These are phyloP conservation scores for Raffaelea deltoideospora DNA, from an alignment of 2,329 filamentous ascomycete genomes.

Conservation along the genomic window DNA sequence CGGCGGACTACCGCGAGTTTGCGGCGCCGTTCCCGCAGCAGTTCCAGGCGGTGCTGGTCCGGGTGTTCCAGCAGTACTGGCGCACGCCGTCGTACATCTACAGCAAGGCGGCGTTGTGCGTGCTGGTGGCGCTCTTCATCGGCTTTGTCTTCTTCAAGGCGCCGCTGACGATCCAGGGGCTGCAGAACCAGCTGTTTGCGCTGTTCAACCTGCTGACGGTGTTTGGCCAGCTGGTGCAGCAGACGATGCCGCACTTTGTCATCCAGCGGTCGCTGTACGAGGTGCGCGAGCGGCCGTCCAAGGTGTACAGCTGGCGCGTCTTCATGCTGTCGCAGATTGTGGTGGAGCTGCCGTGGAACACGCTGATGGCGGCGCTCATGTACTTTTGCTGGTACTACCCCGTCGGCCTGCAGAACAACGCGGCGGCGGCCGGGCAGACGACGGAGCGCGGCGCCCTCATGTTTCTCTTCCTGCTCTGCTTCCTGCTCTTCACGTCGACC, in stretches of 20 bases:
- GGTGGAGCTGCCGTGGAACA: conserved; percentile 81
- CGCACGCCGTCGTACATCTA: conserved; percentile 81
- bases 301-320: conserved; percentile 72
- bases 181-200: conserved; percentile 76
- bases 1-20: conserved; percentile 52
- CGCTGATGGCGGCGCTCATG: conserved; percentile 50
- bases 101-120: conserved; percentile 57
- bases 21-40: conserved; percentile 60
- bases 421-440: conserved; percentile 42
- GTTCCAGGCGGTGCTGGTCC: conserved; percentile 49
- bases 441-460: conserved; percentile 60
- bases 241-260: conserved; percentile 78
- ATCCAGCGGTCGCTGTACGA: conserved; percentile 71
- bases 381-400: conserved; percentile 71
- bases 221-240: conserved; percentile 65
- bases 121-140: conserved; percentile 55
- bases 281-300: conserved; percentile 69
- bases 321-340: conserved; percentile 75
- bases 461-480: conserved; percentile 67
- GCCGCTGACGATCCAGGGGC: conserved; percentile 56
- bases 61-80: conserved; percentile 76
- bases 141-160: conserved; percentile 68
- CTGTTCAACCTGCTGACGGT: conserved; percentile 75
- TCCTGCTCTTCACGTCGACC: conserved; percentile 56
- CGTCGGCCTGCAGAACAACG: conserved; percentile 60